These are phyloP conservation scores for Suhomyces maxii DNA, from an alignment of 1,139 yeast genomes.

Conservation along the genomic window DNA sequence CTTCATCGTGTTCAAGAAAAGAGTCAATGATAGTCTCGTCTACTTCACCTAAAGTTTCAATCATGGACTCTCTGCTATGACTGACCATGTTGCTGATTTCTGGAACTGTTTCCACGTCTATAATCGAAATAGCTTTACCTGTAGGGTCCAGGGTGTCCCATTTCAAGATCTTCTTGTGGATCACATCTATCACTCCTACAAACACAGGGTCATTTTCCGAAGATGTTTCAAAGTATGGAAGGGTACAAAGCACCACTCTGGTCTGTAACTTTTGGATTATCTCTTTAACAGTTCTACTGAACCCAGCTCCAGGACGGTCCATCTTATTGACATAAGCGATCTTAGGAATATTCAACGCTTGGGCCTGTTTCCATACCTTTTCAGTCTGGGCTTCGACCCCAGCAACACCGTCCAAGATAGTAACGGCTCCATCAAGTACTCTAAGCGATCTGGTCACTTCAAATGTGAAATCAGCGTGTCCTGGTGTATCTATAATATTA, in stretches of 20 bases:
- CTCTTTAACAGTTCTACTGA: slow-evolving; percentile 84
- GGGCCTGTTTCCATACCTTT: slow-evolving; percentile 92
- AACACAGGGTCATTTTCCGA: slow-evolving; percentile 49
- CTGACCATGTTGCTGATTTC: slow-evolving; percentile 49
- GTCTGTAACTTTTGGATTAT: slow-evolving; percentile 77
- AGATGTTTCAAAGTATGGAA: slow-evolving; percentile 65
- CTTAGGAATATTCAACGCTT: slow-evolving; percentile 64
- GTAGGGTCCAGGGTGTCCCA: slow-evolving; percentile 59
- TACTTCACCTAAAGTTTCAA: slow-evolving; percentile 80
- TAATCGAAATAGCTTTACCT: slow-evolving; percentile 58
- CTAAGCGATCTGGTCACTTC: slow-evolving; percentile 89
- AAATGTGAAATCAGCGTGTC: slow-evolving; percentile 96
- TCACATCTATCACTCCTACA: slow-evolving; percentile 80
- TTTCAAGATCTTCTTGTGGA: slow-evolving; percentile 61
- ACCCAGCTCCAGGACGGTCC: slow-evolving; percentile 97
- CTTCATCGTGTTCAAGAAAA: slow-evolving; percentile 69
- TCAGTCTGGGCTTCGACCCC: slow-evolving; percentile 99
- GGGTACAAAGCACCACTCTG: slow-evolving; percentile 67
- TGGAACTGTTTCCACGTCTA: slow-evolving; percentile 30
- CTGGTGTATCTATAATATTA: slow-evolving; percentile 94
- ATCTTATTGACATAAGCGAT: slow-evolving; percentile 85
- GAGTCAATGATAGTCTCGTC: slow-evolving; percentile 78
- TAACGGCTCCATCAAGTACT: slow-evolving; percentile 91
- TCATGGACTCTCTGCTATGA: slow-evolving; percentile 68
- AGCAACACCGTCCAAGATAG: slow-evolving; percentile 91